Evolutionary conservation across 1,284 basidiomycete species (phyloP).

Genomic region (Cutaneotrichosporon cutaneum): DNA sequence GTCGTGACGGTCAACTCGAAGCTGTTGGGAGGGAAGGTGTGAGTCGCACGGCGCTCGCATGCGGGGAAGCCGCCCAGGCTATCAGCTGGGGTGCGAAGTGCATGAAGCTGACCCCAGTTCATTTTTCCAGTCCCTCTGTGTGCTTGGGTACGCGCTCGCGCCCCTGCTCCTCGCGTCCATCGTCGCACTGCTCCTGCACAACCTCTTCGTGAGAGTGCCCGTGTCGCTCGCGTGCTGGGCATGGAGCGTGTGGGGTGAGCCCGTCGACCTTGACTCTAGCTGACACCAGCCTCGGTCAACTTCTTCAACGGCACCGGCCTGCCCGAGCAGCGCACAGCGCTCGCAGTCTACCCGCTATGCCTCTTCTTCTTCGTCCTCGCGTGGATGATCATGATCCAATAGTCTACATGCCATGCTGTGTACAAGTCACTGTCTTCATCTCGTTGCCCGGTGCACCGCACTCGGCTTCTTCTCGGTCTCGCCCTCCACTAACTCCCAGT

Average conservation of each 20-base stretch:
- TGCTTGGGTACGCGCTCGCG: constrained; percentile 84
- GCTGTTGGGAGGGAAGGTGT: constrained; percentile 93
- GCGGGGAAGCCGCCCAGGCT: too few species aligned
- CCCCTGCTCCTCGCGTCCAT: constrained; percentile 85
- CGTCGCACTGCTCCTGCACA: constrained; percentile 77
- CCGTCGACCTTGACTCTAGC: constrained; percentile 3
- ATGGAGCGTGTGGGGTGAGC: constrained; percentile 94
- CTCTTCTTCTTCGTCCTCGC: constrained; percentile 63
- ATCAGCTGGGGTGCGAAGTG: neutral
- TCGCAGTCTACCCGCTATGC: constrained; percentile 88
- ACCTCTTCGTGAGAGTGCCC: constrained; percentile 80
- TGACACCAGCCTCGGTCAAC: constrained; percentile 74
- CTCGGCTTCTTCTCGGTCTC: neutral
- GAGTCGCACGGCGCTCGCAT: too few species aligned
- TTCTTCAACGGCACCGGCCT: constrained; percentile 91
- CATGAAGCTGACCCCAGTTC: constrained; percentile 59
- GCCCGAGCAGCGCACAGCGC: constrained; percentile 76
- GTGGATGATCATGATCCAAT: constrained; percentile 94
- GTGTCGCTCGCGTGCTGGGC: constrained; percentile 80
- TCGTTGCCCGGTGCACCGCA: neutral
- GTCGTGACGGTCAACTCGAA: constrained; percentile 91
- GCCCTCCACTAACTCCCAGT: neutral
- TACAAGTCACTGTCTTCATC: neutral
- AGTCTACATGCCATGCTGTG: neutral
- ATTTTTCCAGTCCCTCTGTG: constrained; percentile 93